Conservation (phyloP, 2,329 filamentous ascomycete species). For the Fusarium sp. region DNA sequence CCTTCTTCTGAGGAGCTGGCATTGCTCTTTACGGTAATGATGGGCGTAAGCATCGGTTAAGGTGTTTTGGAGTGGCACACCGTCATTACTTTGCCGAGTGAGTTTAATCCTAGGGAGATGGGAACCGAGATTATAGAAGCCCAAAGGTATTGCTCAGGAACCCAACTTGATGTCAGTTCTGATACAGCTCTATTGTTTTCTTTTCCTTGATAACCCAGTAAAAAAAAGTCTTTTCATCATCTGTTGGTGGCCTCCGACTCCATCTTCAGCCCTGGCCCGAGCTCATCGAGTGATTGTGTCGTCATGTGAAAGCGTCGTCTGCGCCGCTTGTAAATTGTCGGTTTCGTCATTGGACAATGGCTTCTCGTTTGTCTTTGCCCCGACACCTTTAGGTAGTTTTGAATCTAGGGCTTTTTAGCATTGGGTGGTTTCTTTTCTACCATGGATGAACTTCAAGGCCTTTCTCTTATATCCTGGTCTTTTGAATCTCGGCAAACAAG, state of each 20-base stretch:
- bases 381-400: neutral
- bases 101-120: conserved; percentile 24
- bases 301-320: conserved; percentile 33
- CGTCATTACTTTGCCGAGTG: conserved; percentile 17
- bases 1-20: neutral
- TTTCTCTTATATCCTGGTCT: neutral
- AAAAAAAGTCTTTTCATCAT: neutral
- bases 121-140: conserved; percentile 17
- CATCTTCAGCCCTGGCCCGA: conserved; percentile 4
- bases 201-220: neutral
- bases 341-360: conserved; percentile 23
- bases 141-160: neutral
- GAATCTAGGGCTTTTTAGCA: neutral
- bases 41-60: conserved; percentile 26
- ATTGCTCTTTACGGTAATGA: conserved; percentile 26
- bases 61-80: conserved; percentile 28
- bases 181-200: neutral
- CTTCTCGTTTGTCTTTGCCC: conserved; percentile 1
- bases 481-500: neutral
- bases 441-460: neutral
- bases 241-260: neutral
- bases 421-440: neutral
- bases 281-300: conserved; percentile 20
- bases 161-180: neutral
- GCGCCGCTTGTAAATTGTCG: conserved; percentile 1